A percentile compares a stretch with the other conserved stretches of the same genome.
These are phyloP conservation scores for Kwoniella europaea DNA, from an alignment of 768 basidiomycete genomes.

Conservation along the genomic window DNA sequence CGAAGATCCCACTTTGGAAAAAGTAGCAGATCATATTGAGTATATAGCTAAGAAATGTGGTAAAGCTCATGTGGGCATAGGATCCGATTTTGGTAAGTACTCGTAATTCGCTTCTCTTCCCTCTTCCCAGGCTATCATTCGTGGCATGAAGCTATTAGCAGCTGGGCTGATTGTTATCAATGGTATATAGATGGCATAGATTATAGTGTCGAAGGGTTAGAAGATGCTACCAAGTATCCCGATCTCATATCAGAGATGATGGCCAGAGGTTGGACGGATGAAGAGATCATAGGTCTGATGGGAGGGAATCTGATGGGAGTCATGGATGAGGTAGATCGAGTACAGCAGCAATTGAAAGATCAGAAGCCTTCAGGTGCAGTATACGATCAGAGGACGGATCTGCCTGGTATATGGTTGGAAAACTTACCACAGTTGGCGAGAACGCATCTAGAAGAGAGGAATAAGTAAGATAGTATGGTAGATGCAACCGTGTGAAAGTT, in stretches of 20 bases:
- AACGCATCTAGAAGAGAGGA: conserved; percentile 3
- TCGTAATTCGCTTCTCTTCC: too few relatives aligned
- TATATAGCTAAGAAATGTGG: conserved; percentile 27
- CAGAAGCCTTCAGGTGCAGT: conserved; percentile 19
- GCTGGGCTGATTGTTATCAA: neutral
- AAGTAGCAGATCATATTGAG: conserved; percentile 39
- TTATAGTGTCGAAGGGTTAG: conserved; percentile 27
- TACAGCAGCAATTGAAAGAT: conserved; percentile 3
- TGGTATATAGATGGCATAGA: conserved; percentile 27
- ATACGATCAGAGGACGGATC: conserved; percentile 32
- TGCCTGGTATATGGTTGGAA: conserved; percentile 31
- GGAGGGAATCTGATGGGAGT: conserved; percentile 38
- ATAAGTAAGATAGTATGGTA: neutral
- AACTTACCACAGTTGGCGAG: neutral
- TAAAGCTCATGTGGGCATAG: conserved; percentile 33
- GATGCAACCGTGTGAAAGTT: conserved; percentile 17
- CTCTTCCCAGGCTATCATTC: too few relatives aligned
- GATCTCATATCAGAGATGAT: conserved; percentile 36
- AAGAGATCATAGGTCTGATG: conserved; percentile 32
- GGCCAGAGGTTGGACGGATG: conserved; percentile 35
- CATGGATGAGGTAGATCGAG: conserved; percentile 31
- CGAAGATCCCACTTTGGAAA: conserved; percentile 21
- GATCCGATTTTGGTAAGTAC: conserved; percentile 32
- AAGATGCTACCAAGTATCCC: conserved; percentile 36
- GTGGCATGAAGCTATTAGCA: too few relatives aligned